Evolutionary conservation across 805 yeast genomes (phyloP).

Genomic region (Peterozyma toletana): DNA sequence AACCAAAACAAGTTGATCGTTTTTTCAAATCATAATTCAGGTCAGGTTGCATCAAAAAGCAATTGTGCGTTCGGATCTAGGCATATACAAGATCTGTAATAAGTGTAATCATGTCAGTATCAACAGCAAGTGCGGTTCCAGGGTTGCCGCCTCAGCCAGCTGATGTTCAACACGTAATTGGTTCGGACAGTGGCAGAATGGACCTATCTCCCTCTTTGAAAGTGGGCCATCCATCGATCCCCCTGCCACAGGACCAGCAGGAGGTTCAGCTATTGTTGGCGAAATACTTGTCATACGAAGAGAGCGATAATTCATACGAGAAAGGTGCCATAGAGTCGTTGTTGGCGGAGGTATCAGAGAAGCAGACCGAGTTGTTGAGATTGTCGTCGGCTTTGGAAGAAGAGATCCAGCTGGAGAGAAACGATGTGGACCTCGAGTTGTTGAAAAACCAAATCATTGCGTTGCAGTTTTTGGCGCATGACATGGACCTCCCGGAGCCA

Average conservation of each 20-base stretch:
- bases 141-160: no score
- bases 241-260: conserved; percentile 17
- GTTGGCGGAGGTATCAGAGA: conserved; percentile 30
- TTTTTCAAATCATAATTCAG: no score
- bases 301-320: conserved; percentile 21
- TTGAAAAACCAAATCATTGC: conserved; percentile 55
- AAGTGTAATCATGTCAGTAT: no score
- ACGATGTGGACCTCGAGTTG: conserved; percentile 34
- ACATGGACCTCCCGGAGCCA: conserved; percentile 53
- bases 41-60: no score
- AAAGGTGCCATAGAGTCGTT: conserved; percentile 35
- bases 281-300: conserved; percentile 19
- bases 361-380: conserved; percentile 27
- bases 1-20: no score
- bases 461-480: conserved; percentile 57
- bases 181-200: no score
- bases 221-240: not conserved
- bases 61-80: no score
- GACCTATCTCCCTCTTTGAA: no score
- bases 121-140: no score
- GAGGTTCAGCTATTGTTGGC: conserved; percentile 19
- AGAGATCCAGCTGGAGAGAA: conserved; percentile 12
- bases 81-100: no score
- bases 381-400: conserved; percentile 22
- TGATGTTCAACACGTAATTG: no score